phyloP scores from a whole-genome alignment of 176 grass and related monocot genomes.

The barley (Hordeum vulgare) region MorexV3_pseudomolecules_assembly NC_058520.1:580200894-580201393 shows the following conservation, averaged over 20 bases:
- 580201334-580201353: neutral
- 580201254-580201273: neutral
- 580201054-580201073: neutral
- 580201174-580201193: neutral
- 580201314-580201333: neutral
- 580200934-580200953: too few species aligned
- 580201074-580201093: neutral
- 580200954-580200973: neutral
- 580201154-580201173: conserved; percentile 20
- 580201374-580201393: too few species aligned
- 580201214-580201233: neutral
- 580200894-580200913: too few species aligned
- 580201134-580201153: neutral
- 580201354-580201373: too few species aligned
- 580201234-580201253: neutral
- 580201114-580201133: neutral
- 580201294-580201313: neutral
- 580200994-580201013: conserved; percentile 20
- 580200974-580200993: neutral
- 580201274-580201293: neutral
- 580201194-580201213: neutral
- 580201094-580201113: neutral
- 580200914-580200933: too few species aligned
- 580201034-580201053: neutral
- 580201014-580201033: conserved; percentile 8